Percentiles rank a stretch among this genome's conserved stretches.
Evolutionary conservation across 2,329 filamentous ascomycete species (phyloP).

Genomic region (Corinectria fuckeliana): DNA sequence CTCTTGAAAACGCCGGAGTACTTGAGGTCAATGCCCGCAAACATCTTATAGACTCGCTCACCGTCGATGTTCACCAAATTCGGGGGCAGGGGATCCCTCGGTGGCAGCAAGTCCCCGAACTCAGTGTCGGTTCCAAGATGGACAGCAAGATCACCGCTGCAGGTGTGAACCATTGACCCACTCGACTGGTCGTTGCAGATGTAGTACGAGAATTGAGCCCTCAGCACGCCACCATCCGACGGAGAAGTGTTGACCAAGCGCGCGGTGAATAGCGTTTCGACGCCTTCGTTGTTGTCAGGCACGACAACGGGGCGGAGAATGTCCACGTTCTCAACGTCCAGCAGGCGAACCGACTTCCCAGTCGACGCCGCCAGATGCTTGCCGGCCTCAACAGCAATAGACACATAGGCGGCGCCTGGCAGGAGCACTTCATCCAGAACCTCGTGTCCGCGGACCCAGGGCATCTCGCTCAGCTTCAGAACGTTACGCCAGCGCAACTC

Average conservation of each 20-base stretch:
- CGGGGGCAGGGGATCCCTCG: background rate
- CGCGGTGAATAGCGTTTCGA: constrained; percentile 19
- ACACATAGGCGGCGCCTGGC: constrained; percentile 16
- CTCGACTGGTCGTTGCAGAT: constrained; percentile 14
- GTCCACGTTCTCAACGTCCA: constrained; percentile 21
- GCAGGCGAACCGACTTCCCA: background rate
- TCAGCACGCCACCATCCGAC: constrained; percentile 3
- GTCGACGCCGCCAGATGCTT: constrained; percentile 6
- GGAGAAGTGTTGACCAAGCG: background rate
- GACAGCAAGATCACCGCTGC: constrained; percentile 16
- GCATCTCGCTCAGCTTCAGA: constrained; percentile 15
- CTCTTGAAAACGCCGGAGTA: constrained; percentile 17
- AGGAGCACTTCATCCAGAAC: constrained; percentile 14
- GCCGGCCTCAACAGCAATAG: constrained; percentile 14
- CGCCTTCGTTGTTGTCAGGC: constrained; percentile 19
- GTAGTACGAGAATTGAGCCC: constrained; percentile 18
- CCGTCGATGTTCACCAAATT: constrained; percentile 16
- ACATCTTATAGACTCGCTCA: constrained; percentile 17
- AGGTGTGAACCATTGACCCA: constrained; percentile 18
- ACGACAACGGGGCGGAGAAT: constrained; percentile 20
- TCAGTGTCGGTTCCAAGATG: background rate
- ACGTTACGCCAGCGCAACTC: constrained; percentile 17
- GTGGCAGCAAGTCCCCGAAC: constrained; percentile 9
- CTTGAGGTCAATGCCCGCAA: constrained; percentile 18
- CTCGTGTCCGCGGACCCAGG: constrained; percentile 13